phyloP scores from a whole-genome alignment of 192 early-diverging fungal species.

The Umbelopsis vinacea region DNA sequence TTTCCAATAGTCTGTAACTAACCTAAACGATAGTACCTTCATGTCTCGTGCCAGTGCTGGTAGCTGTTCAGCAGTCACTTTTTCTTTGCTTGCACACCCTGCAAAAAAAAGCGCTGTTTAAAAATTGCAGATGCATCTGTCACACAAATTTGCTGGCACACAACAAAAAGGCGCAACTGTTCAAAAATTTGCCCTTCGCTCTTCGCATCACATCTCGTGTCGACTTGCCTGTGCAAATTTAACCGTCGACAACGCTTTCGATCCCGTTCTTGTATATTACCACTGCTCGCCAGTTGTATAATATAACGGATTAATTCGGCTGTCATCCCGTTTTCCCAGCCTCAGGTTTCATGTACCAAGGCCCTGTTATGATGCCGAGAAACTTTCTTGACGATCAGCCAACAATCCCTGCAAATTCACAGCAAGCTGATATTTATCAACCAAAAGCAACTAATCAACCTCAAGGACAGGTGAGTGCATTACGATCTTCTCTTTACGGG shows the following conservation, averaged over 20 bases:
- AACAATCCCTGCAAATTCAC: conserved; percentile 18
- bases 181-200: conserved; percentile 21
- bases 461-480: conserved; percentile 48
- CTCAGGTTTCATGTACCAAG: conserved; percentile 17
- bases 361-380: conserved; percentile 33
- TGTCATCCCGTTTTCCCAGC: conserved; percentile 10
- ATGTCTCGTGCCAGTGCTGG: too few species aligned
- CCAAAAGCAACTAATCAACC: conserved; percentile 71
- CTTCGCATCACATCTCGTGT: conserved; percentile 25
- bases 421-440: conserved; percentile 56
- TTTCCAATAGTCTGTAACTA: too few species aligned
- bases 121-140: conserved; percentile 19
- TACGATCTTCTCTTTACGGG: background rate
- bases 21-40: too few species aligned
- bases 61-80: too few species aligned
- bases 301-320: conserved; percentile 11
- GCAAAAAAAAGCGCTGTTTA: background rate
- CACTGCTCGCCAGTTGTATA: conserved; percentile 3
- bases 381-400: conserved; percentile 26
- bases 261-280: conserved; percentile 4
- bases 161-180: conserved; percentile 21
- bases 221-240: conserved; percentile 20
- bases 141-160: conserved; percentile 21
- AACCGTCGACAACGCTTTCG: background rate
- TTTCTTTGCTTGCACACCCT: too few species aligned